A percentile compares a stretch with the other conserved stretches of the same genome.
Conservation (phyloP, 805 yeast genomes). For the Myxozyma sirexii region DNA sequence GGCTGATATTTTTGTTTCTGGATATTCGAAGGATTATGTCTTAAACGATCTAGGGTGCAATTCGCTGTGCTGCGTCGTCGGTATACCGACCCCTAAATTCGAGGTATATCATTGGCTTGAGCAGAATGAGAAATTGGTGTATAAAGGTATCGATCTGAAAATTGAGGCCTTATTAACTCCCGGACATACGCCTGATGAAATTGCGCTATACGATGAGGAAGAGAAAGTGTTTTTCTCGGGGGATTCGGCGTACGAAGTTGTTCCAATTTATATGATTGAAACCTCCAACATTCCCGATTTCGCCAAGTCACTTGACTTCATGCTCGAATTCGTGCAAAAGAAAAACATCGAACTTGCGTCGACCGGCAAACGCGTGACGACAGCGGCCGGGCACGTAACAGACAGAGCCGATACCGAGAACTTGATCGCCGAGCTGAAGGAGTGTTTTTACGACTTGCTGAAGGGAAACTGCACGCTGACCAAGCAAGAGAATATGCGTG, state of each 20-base stretch:
- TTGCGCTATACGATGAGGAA: conserved; percentile 31
- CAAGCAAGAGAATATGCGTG: conserved; percentile 21
- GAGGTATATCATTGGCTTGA: conserved; percentile 29
- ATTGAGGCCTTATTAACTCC: conserved; percentile 29
- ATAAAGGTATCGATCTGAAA: conserved; percentile 24
- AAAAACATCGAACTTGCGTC: conserved; percentile 20
- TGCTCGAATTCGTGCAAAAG: conserved; percentile 20
- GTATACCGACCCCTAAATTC: conserved; percentile 30
- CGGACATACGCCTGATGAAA: conserved; percentile 32
- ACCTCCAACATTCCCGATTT: conserved; percentile 30
- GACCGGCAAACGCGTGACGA: conserved; percentile 18
- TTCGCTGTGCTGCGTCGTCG: conserved; percentile 31
- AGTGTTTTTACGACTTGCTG: conserved; percentile 23
- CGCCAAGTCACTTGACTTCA: conserved; percentile 16
- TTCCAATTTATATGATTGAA: conserved; percentile 30
- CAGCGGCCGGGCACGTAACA: conserved; percentile 31
- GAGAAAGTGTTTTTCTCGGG: conserved; percentile 30
- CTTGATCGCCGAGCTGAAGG: conserved; percentile 18
- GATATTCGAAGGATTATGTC: conserved; percentile 27
- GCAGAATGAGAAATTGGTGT: conserved; percentile 25
- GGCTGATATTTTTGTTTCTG: conserved; percentile 27
- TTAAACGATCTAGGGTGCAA: conserved; percentile 31
- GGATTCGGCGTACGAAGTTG: conserved; percentile 26
- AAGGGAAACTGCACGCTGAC: conserved; percentile 20
- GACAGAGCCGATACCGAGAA: conserved; percentile 26